These are phyloP conservation scores for Oryza glaberrima DNA, from an alignment of 176 grass and related monocot species.

Conservation along the genomic window DNA sequence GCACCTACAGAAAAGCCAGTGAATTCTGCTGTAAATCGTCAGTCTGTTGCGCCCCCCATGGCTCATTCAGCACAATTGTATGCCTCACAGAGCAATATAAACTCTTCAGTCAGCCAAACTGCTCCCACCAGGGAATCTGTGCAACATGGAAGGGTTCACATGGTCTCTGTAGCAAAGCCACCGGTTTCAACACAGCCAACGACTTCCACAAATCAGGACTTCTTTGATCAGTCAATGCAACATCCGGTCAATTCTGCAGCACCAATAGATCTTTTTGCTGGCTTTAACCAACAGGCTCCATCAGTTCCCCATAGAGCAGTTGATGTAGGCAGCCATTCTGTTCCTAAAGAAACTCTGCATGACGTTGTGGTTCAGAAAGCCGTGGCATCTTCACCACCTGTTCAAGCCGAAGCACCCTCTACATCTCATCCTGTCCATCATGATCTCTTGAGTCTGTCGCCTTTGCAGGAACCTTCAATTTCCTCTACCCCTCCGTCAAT, in stretches of 20 bases:
- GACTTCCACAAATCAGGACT: slow-evolving; percentile 33
- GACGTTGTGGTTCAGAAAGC: slow-evolving; percentile 40
- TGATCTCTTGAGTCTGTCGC: slow-evolving; percentile 53
- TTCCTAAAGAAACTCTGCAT: slow-evolving; percentile 41
- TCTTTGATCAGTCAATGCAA: slow-evolving; percentile 58
- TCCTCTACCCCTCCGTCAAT: slow-evolving; percentile 42
- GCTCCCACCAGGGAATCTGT: slow-evolving; percentile 5
- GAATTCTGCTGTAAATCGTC: slow-evolving; percentile 51
- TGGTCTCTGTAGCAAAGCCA: neutral
- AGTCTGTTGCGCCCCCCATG: slow-evolving; percentile 38
- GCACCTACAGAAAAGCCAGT: slow-evolving; percentile 53
- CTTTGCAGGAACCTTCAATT: slow-evolving; percentile 37
- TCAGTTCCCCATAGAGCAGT: slow-evolving; percentile 33
- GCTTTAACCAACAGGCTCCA: slow-evolving; percentile 56
- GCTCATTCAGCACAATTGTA: slow-evolving; percentile 45
- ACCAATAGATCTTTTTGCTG: slow-evolving; percentile 66
- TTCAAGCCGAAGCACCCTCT: slow-evolving; percentile 30
- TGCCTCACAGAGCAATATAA: slow-evolving; percentile 31
- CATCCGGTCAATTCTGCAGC: slow-evolving; percentile 31
- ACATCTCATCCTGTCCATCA: slow-evolving; percentile 48
- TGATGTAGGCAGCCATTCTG: slow-evolving; percentile 35
- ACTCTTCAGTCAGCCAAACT: slow-evolving; percentile 37
- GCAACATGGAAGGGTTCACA: slow-evolving; percentile 31
- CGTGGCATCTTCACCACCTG: slow-evolving; percentile 24
- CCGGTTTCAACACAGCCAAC: slow-evolving; percentile 30